These are phyloP conservation scores for Aspergillus nidulans DNA, from an alignment of 495 filamentous ascomycete genomes.

Conservation along the genomic window DNA sequence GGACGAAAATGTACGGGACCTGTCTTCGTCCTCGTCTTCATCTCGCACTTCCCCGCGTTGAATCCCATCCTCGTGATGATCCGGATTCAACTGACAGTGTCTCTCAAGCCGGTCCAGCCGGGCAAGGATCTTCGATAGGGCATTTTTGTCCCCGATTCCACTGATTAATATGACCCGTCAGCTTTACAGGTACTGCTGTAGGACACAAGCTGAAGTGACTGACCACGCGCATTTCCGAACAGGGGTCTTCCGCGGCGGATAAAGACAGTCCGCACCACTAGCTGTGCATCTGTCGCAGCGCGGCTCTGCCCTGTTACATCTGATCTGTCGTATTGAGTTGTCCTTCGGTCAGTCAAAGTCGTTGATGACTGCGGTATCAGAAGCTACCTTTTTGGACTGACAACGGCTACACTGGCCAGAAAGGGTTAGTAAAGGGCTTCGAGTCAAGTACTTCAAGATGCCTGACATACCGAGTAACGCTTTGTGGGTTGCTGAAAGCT, in stretches of 20 bases:
- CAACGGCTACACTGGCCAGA: too few species aligned
- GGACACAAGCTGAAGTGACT: background rate
- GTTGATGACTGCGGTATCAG: too few species aligned
- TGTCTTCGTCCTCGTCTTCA: too few species aligned
- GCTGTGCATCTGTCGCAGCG: constrained; percentile 21
- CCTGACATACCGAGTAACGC: too few species aligned
- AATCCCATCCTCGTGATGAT: background rate
- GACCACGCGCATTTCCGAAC: constrained; percentile 12
- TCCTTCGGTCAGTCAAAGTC: too few species aligned
- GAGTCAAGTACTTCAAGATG: too few species aligned
- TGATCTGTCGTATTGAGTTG: too few species aligned
- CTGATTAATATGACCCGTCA: background rate
- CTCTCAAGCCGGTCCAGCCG: constrained; percentile 21
- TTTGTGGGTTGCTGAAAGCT: too few species aligned
- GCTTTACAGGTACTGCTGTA: background rate
- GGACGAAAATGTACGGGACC: too few species aligned
- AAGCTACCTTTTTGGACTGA: too few species aligned
- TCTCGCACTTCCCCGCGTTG: background rate
- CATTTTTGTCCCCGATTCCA: constrained; percentile 6
- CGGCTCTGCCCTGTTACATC: constrained; percentile 19
- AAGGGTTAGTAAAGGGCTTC: too few species aligned
- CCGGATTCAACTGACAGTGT: constrained; percentile 12
- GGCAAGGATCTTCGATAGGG: constrained; percentile 13
- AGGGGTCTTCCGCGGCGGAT: constrained; percentile 15
- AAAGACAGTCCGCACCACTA: constrained; percentile 11